Evolutionary conservation across 371 early-diverging fungal species (phyloP).

Genomic region (Mucor irregularis): DNA sequence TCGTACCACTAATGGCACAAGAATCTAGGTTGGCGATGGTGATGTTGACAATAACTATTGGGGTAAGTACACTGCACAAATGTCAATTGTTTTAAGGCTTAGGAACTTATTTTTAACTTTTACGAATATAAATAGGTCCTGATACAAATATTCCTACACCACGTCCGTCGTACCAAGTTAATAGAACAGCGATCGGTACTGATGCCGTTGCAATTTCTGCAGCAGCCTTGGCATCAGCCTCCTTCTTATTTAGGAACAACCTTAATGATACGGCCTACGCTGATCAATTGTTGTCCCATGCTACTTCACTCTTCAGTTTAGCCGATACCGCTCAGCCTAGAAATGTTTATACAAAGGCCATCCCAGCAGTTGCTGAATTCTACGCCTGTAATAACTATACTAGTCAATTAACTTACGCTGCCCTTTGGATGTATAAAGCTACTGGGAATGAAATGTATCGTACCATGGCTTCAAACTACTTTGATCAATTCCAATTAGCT

Average conservation of each 20-base stretch:
- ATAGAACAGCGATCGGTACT: slow-evolving; percentile 51
- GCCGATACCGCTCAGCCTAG: slow-evolving; percentile 55
- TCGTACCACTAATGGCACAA: too few species aligned
- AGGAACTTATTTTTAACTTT: background rate
- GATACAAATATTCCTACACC: slow-evolving; percentile 56
- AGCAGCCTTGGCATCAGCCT: slow-evolving; percentile 64
- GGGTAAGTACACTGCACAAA: slow-evolving; percentile 29
- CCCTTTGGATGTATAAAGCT: slow-evolving; percentile 64
- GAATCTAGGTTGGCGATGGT: too few species aligned
- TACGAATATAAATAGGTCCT: slow-evolving; percentile 23
- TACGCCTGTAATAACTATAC: slow-evolving; percentile 48
- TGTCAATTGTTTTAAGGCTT: background rate
- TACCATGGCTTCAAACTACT: slow-evolving; percentile 50
- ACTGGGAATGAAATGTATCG: slow-evolving; percentile 49
- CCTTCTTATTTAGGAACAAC: slow-evolving; percentile 53
- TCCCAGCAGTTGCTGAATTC: slow-evolving; percentile 37
- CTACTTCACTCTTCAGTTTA: slow-evolving; percentile 50
- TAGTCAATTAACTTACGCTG: slow-evolving; percentile 61
- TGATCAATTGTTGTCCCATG: slow-evolving; percentile 23
- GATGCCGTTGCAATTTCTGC: slow-evolving; percentile 62
- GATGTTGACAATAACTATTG: slow-evolving; percentile 44
- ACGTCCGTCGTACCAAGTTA: slow-evolving; percentile 55
- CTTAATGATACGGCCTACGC: slow-evolving; percentile 55
- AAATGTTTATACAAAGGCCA: slow-evolving; percentile 51
- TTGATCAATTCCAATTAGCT: slow-evolving; percentile 37